phyloP scores from a whole-genome alignment of 2,329 filamentous ascomycete species.

The Neobulgaria alba region DNA sequence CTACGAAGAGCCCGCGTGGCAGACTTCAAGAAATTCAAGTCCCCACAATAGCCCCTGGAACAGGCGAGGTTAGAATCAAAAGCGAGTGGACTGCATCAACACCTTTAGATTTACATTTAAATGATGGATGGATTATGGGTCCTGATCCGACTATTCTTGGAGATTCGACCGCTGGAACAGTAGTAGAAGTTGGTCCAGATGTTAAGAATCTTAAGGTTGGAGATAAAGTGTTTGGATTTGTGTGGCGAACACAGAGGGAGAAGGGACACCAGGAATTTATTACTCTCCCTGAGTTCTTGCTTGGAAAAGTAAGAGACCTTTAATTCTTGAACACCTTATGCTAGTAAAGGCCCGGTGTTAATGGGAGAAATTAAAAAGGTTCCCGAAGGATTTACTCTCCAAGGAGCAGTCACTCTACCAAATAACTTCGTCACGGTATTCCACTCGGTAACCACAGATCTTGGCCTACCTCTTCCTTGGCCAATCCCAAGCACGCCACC shows the following conservation, averaged over 20 bases:
- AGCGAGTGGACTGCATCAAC: slow-evolving; percentile 52
- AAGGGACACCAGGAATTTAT: slow-evolving; percentile 48
- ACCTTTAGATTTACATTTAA: slow-evolving; percentile 53
- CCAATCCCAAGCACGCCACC: slow-evolving; percentile 27
- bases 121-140: slow-evolving; percentile 49
- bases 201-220: slow-evolving; percentile 39
- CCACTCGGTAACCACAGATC: slow-evolving; percentile 42
- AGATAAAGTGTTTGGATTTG: slow-evolving; percentile 45
- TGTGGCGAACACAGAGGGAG: slow-evolving; percentile 37
- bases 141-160: slow-evolving; percentile 42
- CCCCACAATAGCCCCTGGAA: slow-evolving; percentile 18
- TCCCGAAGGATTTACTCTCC: slow-evolving; percentile 33
- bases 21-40: slow-evolving; percentile 31
- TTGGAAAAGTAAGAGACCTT: slow-evolving; percentile 35
- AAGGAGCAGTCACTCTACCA: slow-evolving; percentile 42
- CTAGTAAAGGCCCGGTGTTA: too few relatives aligned
- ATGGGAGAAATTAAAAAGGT: too few relatives aligned
- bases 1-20: slow-evolving; percentile 31
- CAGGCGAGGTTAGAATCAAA: slow-evolving; percentile 43
- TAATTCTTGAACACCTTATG: too few relatives aligned
- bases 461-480: slow-evolving; percentile 48
- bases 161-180: slow-evolving; percentile 41
- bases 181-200: slow-evolving; percentile 40
- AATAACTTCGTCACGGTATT: slow-evolving; percentile 53
- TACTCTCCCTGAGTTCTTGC: slow-evolving; percentile 41